Evolutionary conservation across 148 eudicot species (phyloP).

Genomic region (Polygonum maritimum): DNA sequence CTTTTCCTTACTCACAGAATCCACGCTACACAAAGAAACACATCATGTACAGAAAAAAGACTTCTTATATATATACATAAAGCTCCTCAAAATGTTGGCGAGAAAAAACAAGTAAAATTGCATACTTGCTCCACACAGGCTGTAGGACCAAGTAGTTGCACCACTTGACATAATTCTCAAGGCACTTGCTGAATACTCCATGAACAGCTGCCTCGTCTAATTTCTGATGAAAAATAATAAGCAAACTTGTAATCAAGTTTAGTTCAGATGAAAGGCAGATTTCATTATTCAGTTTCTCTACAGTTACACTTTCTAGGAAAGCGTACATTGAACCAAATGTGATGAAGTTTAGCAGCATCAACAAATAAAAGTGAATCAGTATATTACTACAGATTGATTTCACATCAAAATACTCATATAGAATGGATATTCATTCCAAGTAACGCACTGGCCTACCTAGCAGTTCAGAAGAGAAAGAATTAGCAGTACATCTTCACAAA

Average conservation of each 20-base stretch:
- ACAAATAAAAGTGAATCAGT: neutral
- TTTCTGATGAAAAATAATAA: constrained; percentile 43
- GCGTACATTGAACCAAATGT: neutral
- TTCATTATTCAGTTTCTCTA: neutral
- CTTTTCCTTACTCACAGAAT: constrained; percentile 75
- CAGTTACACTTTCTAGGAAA: neutral
- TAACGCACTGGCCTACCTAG: neutral
- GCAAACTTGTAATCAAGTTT: neutral
- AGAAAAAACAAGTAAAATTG: neutral
- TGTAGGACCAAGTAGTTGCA: constrained; percentile 68
- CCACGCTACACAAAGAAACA: constrained; percentile 54
- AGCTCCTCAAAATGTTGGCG: neutral
- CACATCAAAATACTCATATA: neutral
- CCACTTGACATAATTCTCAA: constrained; percentile 95
- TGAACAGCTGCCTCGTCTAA: constrained; percentile 94
- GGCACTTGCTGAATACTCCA: constrained; percentile 67
- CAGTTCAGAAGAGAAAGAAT: neutral
- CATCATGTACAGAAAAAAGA: constrained; percentile 2
- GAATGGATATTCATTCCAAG: neutral
- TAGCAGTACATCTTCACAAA: neutral
- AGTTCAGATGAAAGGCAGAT: neutral
- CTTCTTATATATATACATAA: neutral
- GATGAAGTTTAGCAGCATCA: neutral
- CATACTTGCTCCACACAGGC: constrained; percentile 93
- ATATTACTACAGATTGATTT: neutral